Base-by-base conservation (phyloP, 192 early-diverging fungal genomes). In the Gonapodya sp. region DNA sequence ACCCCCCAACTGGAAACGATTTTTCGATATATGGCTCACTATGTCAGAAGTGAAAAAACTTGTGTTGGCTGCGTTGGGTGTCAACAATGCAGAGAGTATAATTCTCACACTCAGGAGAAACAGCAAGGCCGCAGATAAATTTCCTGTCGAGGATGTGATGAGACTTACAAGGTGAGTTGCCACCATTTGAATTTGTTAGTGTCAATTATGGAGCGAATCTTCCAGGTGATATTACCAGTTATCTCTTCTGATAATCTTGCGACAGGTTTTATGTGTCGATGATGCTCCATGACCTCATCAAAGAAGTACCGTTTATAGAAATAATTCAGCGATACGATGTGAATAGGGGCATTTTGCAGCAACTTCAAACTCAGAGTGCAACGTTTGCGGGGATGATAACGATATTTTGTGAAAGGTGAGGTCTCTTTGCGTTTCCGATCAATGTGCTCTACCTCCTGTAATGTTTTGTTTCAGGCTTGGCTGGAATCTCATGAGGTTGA, bases 341-440 rank as follows among this genome's bases (percentile, higher is more conserved):
- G 18, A 80, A 80, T 32, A 79, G 85, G 24, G 85, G 86, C 18
- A 18, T 35, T 34, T 37, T 86, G 36, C 85, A 86, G 74, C 36
- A 32, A 0, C 77, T 86, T 2, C 85, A 86, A 81, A 82, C 31
- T 16, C 81, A 77, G 31, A 36, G 81, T 31, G 82, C 84, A 30
- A 87, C 85, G 2, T 86, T 86, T 84, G 82, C 85, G 14, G 85
- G 85, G n/a, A 87, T 87, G 85, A 86, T 86, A 16, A 86, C 82
- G 35, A 86, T 87, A 24, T 86, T 86, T 81, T 86, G 85, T 72
- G 79, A 88, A 75, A 64, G 46, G 46, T 64, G 73, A 74, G 79
- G 33, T 32, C 30, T 79, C 35, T n/a, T 1, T 32, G n/a, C 1
- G n/a, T 36, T 31, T 31, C 31, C 0, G 34, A 79, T 32, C 35